Conservation (phyloP, 106 monocot genomes). For the Chionographis japonica region DNA sequence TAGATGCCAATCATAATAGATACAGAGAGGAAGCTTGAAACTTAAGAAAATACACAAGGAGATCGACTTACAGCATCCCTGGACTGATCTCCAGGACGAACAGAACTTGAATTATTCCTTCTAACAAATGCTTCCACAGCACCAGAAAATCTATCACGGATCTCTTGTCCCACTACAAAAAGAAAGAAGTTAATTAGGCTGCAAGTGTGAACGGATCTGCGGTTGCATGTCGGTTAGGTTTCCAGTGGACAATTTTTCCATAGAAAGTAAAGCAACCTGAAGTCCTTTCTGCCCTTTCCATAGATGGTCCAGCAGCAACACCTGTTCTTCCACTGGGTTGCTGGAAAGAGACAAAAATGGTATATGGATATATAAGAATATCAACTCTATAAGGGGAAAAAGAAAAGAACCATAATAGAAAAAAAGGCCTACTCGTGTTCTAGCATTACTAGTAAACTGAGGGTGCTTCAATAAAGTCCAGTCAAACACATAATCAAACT, state of each 20-base stretch:
- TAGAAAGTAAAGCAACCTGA: slow-evolving; percentile 31
- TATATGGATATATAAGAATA: neutral
- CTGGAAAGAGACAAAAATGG: slow-evolving; percentile 19
- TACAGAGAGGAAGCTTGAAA: neutral
- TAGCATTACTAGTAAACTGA: slow-evolving; percentile 47
- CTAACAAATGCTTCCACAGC: slow-evolving; percentile 74
- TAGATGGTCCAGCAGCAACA: slow-evolving; percentile 50
- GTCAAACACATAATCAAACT: slow-evolving; percentile 93
- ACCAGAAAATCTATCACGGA: slow-evolving; percentile 65
- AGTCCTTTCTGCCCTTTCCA: slow-evolving; percentile 43
- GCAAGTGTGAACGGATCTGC: neutral
- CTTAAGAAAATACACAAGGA: neutral
- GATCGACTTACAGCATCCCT: slow-evolving; percentile 39
- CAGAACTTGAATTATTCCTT: slow-evolving; percentile 42
- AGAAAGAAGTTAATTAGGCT: slow-evolving; percentile 4
- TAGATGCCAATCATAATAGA: neutral
- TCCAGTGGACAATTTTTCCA: neutral
- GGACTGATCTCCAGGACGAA: slow-evolving; percentile 44
- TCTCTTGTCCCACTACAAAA: slow-evolving; percentile 54
- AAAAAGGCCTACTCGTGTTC: slow-evolving; percentile 39
- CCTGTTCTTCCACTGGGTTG: slow-evolving; percentile 46
- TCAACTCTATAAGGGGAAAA: neutral
- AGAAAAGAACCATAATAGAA: neutral
- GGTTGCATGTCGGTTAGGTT: no score
- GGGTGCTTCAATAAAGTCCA: slow-evolving; percentile 83